phyloP scores from a whole-genome alignment of 2,329 filamentous ascomycete species.

The Metarhizium humberi region DNA sequence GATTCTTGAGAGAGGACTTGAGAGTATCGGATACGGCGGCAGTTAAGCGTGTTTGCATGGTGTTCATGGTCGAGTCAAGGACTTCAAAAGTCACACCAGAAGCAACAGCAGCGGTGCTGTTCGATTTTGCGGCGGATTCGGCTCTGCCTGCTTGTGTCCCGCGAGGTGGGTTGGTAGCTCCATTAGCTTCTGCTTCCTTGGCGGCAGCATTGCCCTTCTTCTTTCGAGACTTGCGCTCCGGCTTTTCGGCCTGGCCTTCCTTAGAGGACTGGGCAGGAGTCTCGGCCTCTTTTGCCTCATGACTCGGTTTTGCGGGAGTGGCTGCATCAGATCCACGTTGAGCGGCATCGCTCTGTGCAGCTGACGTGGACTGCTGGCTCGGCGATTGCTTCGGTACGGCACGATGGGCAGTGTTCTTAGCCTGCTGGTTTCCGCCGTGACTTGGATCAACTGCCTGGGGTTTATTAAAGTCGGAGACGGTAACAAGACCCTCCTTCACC shows the following conservation, averaged over 20 bases:
- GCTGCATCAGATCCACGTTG: conserved; percentile 23
- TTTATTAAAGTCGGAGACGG: conserved; percentile 59
- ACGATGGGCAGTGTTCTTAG: conserved; percentile 25
- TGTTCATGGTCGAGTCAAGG: conserved; percentile 43
- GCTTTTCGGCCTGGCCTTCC: conserved; percentile 41
- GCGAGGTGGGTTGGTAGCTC: conserved; percentile 24
- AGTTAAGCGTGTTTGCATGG: conserved; percentile 43
- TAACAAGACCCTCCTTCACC: conserved; percentile 63
- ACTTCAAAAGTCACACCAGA: conserved; percentile 32
- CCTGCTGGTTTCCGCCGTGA: conserved; percentile 21
- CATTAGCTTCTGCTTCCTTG: conserved; percentile 37
- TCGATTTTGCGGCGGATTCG: conserved; percentile 17
- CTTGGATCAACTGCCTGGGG: conserved; percentile 32
- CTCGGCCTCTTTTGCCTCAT: conserved; percentile 40
- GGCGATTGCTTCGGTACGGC: conserved; percentile 25
- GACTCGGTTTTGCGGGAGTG: conserved; percentile 29
- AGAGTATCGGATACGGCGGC: conserved; percentile 40
- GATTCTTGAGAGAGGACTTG: conserved; percentile 48
- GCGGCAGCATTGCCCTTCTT: conserved; percentile 50
- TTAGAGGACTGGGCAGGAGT: conserved; percentile 28
- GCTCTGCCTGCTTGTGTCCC: conserved; percentile 19
- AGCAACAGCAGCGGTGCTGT: conserved; percentile 12
- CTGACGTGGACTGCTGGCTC: conserved; percentile 14
- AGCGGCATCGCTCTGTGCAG: conserved; percentile 15
- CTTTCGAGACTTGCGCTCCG: conserved; percentile 52